Evolutionary conservation across 2,329 filamentous ascomycete genomes (phyloP).

Genomic region (Zarea fungicola): DNA sequence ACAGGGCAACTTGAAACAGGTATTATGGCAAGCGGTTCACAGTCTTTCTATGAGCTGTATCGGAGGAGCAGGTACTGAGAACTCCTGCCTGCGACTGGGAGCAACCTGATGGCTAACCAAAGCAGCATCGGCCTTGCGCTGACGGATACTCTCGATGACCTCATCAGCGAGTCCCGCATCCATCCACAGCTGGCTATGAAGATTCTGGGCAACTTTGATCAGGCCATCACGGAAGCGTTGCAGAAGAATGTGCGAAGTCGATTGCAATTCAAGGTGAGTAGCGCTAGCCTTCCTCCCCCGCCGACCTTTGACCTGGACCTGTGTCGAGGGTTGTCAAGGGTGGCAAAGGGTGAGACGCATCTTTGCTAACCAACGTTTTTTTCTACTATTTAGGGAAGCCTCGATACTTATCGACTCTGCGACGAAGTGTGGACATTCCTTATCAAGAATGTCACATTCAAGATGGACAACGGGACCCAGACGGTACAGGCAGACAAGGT

Average conservation of each 20-base stretch:
- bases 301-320: slow-evolving; percentile 4
- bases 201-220: slow-evolving; percentile 93
- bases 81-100: slow-evolving; percentile 14
- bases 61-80: slow-evolving; percentile 84
- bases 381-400: slow-evolving; percentile 62
- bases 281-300: background rate
- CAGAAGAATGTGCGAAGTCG: slow-evolving; percentile 89
- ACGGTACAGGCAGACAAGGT: slow-evolving; percentile 81
- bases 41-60: slow-evolving; percentile 88
- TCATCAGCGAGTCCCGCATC: slow-evolving; percentile 91
- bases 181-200: slow-evolving; percentile 98
- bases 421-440: slow-evolving; percentile 99
- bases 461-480: slow-evolving; percentile 75
- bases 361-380: slow-evolving; percentile 3
- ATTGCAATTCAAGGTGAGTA: slow-evolving; percentile 83
- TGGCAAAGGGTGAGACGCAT: background rate
- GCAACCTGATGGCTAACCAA: slow-evolving; percentile 23
- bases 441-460: slow-evolving; percentile 98
- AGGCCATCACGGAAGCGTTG: slow-evolving; percentile 83
- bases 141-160: slow-evolving; percentile 93
- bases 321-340: background rate
- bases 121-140: slow-evolving; percentile 83
- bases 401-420: slow-evolving; percentile 98
- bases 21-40: slow-evolving; percentile 44
- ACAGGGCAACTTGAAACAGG: too few relatives aligned